Percentiles rank a stretch among this genome's conserved stretches.
Conservation (phyloP, 1,284 basidiomycete genomes). For the Ganoderma multipileum region DNA sequence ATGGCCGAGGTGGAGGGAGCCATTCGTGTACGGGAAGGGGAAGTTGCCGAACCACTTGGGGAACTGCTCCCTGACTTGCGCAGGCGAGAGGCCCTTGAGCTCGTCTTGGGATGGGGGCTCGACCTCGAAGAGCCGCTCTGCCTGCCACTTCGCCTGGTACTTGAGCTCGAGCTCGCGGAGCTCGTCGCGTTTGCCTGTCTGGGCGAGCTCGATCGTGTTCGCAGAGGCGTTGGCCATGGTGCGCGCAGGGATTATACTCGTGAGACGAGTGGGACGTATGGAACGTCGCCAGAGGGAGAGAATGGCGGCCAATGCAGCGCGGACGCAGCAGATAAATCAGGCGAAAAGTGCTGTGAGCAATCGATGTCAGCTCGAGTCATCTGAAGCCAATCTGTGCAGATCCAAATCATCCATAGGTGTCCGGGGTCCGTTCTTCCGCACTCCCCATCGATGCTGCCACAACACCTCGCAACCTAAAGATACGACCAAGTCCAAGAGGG, state of each 20-base stretch:
- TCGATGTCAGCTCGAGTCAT: slow-evolving; percentile 36
- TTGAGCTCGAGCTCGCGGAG: slow-evolving; percentile 84
- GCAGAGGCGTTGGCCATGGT: slow-evolving; percentile 35
- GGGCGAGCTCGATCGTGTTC: slow-evolving; percentile 46
- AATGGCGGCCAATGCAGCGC: slow-evolving; percentile 32
- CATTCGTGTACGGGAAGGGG: slow-evolving; percentile 99
- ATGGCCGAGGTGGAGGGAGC: slow-evolving; percentile 95
- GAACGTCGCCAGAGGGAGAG: slow-evolving; percentile 36
- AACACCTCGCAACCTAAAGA: not conserved
- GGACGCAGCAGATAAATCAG: slow-evolving; percentile 26
- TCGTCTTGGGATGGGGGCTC: slow-evolving; percentile 80
- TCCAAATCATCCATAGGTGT: slow-evolving; percentile 11
- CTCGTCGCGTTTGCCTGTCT: slow-evolving; percentile 94
- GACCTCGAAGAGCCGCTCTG: slow-evolving; percentile 81
- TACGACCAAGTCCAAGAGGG: not conserved
- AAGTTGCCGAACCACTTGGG: slow-evolving; percentile 99
- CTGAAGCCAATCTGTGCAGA: slow-evolving; percentile 1
- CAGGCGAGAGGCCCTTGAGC: slow-evolving; percentile 65
- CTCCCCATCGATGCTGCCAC: not conserved
- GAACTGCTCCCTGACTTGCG: slow-evolving; percentile 73
- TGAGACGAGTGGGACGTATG: slow-evolving; percentile 32
- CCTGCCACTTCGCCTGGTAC: slow-evolving; percentile 85
- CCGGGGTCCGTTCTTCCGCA: slow-evolving; percentile 5
- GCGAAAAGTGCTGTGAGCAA: slow-evolving; percentile 23
- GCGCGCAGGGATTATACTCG: slow-evolving; percentile 21